Conservation (phyloP, 805 yeast species). For the Candida stauntonica region DNA sequence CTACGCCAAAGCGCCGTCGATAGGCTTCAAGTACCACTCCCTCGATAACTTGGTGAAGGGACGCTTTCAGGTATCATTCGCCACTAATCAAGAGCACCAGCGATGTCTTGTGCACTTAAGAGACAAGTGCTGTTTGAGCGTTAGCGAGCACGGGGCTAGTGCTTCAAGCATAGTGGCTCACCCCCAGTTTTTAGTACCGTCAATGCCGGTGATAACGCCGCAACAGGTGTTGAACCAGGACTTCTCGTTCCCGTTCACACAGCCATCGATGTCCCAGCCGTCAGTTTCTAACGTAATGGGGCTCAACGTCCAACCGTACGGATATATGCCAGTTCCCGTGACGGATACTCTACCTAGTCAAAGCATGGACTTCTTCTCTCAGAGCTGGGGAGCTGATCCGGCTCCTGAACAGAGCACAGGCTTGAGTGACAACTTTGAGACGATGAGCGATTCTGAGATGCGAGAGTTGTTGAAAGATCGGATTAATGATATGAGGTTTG, state of each 20-base stretch:
- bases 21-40: slow-evolving; percentile 19
- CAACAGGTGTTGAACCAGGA: too few species aligned
- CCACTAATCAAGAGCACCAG: slow-evolving; percentile 4
- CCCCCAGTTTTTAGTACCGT: too few species aligned
- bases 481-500: slow-evolving; percentile 23
- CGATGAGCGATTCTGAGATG: slow-evolving; percentile 20
- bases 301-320: too few species aligned
- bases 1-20: slow-evolving; percentile 22
- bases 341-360: too few species aligned
- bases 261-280: too few species aligned
- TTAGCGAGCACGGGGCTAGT: background rate
- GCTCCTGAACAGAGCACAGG: background rate
- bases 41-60: background rate
- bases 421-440: slow-evolving; percentile 2
- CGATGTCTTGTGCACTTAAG: slow-evolving; percentile 5
- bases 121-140: slow-evolving; percentile 1
- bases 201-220: too few species aligned
- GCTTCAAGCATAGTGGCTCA: too few species aligned
- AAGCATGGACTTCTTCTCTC: background rate
- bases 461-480: slow-evolving; percentile 15
- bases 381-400: background rate
- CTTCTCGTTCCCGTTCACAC: too few species aligned
- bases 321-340: too few species aligned
- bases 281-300: too few species aligned
- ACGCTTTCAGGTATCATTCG: slow-evolving; percentile 12